Evolutionary conservation across 2,329 filamentous ascomycete species (phyloP).

Genomic region (Aschersonia sp.): DNA sequence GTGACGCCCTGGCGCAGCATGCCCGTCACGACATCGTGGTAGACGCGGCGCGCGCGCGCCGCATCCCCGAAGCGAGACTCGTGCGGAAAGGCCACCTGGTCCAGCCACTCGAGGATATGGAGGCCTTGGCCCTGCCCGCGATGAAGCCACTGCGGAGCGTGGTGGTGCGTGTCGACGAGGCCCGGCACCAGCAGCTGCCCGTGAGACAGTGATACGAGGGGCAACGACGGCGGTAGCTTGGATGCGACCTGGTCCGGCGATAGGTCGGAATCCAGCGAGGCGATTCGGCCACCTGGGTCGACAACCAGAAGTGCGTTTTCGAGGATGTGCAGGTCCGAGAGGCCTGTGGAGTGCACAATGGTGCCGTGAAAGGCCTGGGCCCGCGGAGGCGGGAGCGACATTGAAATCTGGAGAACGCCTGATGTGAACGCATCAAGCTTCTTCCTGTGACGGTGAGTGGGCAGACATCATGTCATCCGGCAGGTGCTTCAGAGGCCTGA

Average conservation of each 20-base stretch:
- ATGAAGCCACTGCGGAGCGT: slow-evolving; percentile 43
- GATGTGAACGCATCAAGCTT: too few species aligned
- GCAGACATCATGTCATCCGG: too few species aligned
- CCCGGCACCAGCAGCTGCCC: slow-evolving; percentile 42
- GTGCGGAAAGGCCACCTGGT: slow-evolving; percentile 47
- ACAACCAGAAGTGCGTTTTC: slow-evolving; percentile 20
- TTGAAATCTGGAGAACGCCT: too few species aligned
- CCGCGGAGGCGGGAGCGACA: not conserved
- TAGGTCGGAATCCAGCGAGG: slow-evolving; percentile 8
- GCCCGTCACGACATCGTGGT: slow-evolving; percentile 36
- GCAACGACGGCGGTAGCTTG: slow-evolving; percentile 3
- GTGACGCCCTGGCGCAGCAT: slow-evolving; percentile 48
- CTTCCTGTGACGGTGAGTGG: too few species aligned
- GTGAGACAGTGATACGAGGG: slow-evolving; percentile 13
- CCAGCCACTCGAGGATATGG: slow-evolving; percentile 48
- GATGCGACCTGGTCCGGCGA: slow-evolving; percentile 5
- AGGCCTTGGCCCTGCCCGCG: slow-evolving; percentile 33
- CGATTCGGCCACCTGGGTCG: slow-evolving; percentile 10
- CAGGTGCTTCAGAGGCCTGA: too few species aligned
- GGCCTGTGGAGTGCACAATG: slow-evolving; percentile 23
- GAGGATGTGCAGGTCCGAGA: slow-evolving; percentile 20
- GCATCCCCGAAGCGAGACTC: slow-evolving; percentile 45
- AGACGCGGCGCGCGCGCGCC: slow-evolving; percentile 35
- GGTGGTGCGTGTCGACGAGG: slow-evolving; percentile 53
- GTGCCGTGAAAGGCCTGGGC: slow-evolving; percentile 21